Base-by-base conservation (phyloP, 148 eudicot genomes). In the Spergularia marina region DNA sequence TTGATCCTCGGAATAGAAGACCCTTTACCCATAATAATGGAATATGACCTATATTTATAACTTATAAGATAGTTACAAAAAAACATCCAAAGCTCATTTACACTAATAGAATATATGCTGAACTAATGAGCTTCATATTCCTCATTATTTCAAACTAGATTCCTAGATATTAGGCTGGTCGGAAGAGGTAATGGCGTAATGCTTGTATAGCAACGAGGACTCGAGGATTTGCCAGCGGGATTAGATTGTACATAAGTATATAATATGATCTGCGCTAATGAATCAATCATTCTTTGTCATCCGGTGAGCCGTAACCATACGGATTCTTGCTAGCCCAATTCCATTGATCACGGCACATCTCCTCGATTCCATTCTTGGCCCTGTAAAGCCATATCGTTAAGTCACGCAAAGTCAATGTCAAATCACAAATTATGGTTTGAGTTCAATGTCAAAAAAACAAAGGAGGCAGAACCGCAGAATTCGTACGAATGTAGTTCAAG, bases 241-340 rank as follows among this genome's bases (percentile, higher is more conserved):
- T 73, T 49, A 77, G 77, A 82, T 82, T 78, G 77, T 69, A 78
- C 80, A 74, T 76, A 52, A 21, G 39, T 74, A 40, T 62, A 49
- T 72, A 70, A 58, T 55, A 68, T 66, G 61, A 65, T 78, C 78
- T 73, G 71, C 18, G 54, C 67, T 74, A 52, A 52, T 62, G 14
- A 57, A 40, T 79, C 68, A 74, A 76, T 77, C 76, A 75, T 65
- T 78, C 70, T 59, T 63, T 30, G 54, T 77, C 52, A 44, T 82
- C 82, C 10, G 85, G 59, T 68, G 93, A 82, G 76, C 83, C 87
- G 52, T 91, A 91, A 60, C 97, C 98, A 21, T 88, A 88, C 4
- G 98, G 98, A 74, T 93, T 91, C 83, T 91, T 89, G 92, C 88
- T 89, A 13, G 98, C 97, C 98, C 94, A 91, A 80, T 91, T 93